phyloP scores from a whole-genome alignment of 768 basidiomycete species.

The Roridomyces roridus region DNA sequence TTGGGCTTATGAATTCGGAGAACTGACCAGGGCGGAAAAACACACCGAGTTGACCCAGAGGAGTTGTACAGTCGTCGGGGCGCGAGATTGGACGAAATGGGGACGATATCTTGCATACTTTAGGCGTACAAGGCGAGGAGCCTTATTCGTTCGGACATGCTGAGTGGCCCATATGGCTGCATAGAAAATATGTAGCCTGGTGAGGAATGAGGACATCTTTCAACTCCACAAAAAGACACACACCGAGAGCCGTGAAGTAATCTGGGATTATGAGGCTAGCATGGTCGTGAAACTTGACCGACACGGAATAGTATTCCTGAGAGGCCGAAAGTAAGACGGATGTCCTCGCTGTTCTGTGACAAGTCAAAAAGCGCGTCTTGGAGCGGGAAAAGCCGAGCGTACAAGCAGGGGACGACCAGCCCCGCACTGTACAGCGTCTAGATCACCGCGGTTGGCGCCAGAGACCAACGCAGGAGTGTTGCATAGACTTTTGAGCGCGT shows the following conservation, averaged over 20 bases:
- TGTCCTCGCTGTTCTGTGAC: slow-evolving; percentile 1
- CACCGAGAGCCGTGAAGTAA: slow-evolving; percentile 17
- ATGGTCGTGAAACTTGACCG: slow-evolving; percentile 19
- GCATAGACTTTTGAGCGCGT: slow-evolving; percentile 10
- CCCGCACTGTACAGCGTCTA: neutral
- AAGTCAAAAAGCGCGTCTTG: neutral
- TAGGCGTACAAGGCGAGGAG: slow-evolving; percentile 18
- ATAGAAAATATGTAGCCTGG: slow-evolving; percentile 15
- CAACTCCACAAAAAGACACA: neutral
- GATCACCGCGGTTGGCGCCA: neutral
- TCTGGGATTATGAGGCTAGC: slow-evolving; percentile 5
- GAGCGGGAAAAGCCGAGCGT: neutral
- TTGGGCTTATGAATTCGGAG: neutral
- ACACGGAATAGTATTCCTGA: neutral
- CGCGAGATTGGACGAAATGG: slow-evolving; percentile 14
- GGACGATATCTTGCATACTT: slow-evolving; percentile 15
- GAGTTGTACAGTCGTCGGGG: slow-evolving; percentile 21
- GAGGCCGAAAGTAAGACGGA: slow-evolving; percentile 3
- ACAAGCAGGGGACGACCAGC: slow-evolving; percentile 16
- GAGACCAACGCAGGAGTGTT: neutral
- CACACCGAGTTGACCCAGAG: slow-evolving; percentile 14
- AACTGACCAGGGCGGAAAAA: neutral
- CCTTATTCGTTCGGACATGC: neutral
- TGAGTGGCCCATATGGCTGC: slow-evolving; percentile 2
- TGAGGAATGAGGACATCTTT: neutral